Conservation (phyloP, 208 protist species). For the Naegleria gruberi region DNA sequence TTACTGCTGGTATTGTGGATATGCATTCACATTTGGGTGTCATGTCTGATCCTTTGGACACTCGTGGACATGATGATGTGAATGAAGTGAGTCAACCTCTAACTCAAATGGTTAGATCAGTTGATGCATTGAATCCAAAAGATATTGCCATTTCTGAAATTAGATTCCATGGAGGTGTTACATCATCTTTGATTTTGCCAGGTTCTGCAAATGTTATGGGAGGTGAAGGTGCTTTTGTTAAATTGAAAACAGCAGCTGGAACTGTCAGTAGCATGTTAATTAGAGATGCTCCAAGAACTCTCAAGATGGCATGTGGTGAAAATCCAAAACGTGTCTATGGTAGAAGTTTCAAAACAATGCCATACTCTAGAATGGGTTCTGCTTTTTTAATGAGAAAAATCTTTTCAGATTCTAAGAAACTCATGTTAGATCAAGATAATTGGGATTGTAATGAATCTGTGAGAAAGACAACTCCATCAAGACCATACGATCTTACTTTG, state of each 20-base stretch:
- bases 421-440: not conserved
- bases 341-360: not conserved
- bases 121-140: conserved; percentile 34
- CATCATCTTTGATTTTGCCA: conserved; percentile 35
- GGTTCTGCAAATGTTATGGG: conserved; percentile 37
- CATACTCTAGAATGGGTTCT: conserved; percentile 22
- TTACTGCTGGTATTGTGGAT: conserved; percentile 36
- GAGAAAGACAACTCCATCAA: not conserved
- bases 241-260: not conserved
- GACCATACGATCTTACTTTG: conserved; percentile 23
- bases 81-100: conserved; percentile 37
- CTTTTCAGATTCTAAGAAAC: conserved; percentile 3
- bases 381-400: not conserved
- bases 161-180: conserved; percentile 27
- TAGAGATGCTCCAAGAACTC: conserved; percentile 2
- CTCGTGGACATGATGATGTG: conserved; percentile 22
- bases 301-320: conserved; percentile 47
- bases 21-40: conserved; percentile 33
- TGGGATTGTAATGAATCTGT: conserved; percentile 19
- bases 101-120: conserved; percentile 24
- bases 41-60: not conserved
- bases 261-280: conserved; percentile 30
- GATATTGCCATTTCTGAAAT: conserved; percentile 32
- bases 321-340: conserved; percentile 42
- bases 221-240: conserved; percentile 30